phyloP scores from a whole-genome alignment of 441 rosid genomes.

The Cnidoscolus chayamansa region DNA sequence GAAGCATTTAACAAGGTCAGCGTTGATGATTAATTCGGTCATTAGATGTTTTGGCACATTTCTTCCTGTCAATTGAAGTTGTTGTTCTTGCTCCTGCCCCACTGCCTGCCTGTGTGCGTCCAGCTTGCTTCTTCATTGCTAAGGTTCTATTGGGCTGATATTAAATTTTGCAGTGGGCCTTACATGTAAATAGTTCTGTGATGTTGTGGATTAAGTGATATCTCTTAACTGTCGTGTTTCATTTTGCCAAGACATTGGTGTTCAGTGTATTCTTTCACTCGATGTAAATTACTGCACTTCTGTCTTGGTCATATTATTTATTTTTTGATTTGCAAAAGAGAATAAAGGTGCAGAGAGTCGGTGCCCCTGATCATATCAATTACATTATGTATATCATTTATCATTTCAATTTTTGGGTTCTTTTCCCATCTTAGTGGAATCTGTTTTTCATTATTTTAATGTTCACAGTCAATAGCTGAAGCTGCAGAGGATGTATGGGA shows the following conservation, averaged over 20 bases:
- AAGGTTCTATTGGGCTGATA: neutral
- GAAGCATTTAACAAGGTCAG: neutral
- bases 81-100: neutral
- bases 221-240: neutral
- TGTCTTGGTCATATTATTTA: neutral
- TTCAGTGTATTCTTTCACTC: neutral
- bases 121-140: neutral
- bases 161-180: neutral
- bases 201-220: neutral
- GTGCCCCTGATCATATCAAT: neutral
- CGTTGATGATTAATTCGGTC: neutral
- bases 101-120: neutral
- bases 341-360: neutral
- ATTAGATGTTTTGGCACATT: neutral
- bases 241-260: neutral
- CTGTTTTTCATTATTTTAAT: conserved; percentile 14
- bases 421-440: conserved; percentile 7
- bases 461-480: conserved; percentile 79
- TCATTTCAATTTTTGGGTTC: conserved; percentile 16
- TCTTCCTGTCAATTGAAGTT: neutral
- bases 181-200: neutral
- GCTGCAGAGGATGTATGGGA: conserved; percentile 98
- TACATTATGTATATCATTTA: neutral
- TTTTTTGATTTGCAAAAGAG: neutral
- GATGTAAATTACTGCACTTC: neutral